Evolutionary conservation across 176 grass and related monocot genomes (phyloP), one percentile per base, ranked within the genome.

Genomic region (Zea luxurians): DNA sequence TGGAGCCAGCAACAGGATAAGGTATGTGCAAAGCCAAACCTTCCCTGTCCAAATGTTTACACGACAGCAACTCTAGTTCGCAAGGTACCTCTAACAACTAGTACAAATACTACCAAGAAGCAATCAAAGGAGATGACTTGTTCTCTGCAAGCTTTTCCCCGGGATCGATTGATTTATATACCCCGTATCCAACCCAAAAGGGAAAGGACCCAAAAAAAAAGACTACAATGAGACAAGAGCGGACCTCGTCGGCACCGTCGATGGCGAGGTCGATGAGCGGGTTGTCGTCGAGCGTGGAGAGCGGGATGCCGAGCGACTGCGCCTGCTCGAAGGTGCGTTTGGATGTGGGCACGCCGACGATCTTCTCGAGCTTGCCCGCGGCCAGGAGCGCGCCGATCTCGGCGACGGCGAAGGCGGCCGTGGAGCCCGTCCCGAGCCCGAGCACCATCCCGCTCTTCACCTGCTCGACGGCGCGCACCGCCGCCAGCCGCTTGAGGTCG

Each of bases 251-350:
- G 13, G 96, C 90, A 10, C 96, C 96, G 80, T 99, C 96, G 50
- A 99, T 95, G 48, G 96, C 96, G 47, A 99, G 92, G 85, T 99
- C 88, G 64, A 99, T 81, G 60, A 48, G 63, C 12, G 96, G 92
- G 87, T 99, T 86, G n/a, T 92, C 90, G 15, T 95, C 96, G n/a
- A 99, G 87, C 8, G 92, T 99, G 70, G 96, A 90, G 20, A 99
- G 96, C 41, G 92, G 92, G 62, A 99, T 95, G 7, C 96, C 92
- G 3, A 99, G 88, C 53, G 96, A 91, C 66, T 78, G 61, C 42
- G 96, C 96, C 85, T 99, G 96, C 83, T 99, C 96, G 61, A 85
- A 99, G 37, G 96, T 99, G 18, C 96, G 83, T 81, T 95, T 95
- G 37, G 96, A 99, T 0, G 96, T 99, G 53, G 96, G 96, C 70